A percentile compares a stretch with the other conserved stretches of the same genome.
phyloP scores from a whole-genome alignment of 2,329 filamentous ascomycete species.

The Fusarium kyushuense region DNA sequence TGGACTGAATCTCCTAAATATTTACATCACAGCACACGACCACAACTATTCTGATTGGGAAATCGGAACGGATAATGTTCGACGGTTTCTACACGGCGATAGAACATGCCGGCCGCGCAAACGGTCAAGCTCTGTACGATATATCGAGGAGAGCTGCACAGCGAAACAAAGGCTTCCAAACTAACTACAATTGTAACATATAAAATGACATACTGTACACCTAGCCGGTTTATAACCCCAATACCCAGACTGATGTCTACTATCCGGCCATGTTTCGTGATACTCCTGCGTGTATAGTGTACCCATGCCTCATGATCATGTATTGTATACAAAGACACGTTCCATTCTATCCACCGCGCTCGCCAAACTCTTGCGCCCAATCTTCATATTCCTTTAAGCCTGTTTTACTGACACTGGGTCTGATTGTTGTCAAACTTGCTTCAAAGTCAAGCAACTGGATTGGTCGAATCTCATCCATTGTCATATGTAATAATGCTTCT shows the following conservation, averaged over 20 bases:
- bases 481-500: constrained; percentile 89
- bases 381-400: constrained; percentile 92
- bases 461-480: constrained; percentile 92
- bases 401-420: constrained; percentile 87
- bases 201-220: constrained; percentile 39
- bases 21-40: constrained; percentile 13
- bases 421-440: constrained; percentile 84
- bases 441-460: constrained; percentile 87
- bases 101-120: constrained; percentile 5
- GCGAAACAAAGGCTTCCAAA: constrained; percentile 20
- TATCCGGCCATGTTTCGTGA: constrained; percentile 8
- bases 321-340: constrained; percentile 23
- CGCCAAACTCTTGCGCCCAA: constrained; percentile 94
- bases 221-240: constrained; percentile 22
- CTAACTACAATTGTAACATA: constrained; percentile 44
- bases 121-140: constrained; percentile 39
- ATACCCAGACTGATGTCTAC: constrained; percentile 6
- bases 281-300: constrained; percentile 11
- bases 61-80: constrained; percentile 8
- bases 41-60: not conserved
- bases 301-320: constrained; percentile 26
- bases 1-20: constrained; percentile 23
- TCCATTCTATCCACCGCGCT: constrained; percentile 77
- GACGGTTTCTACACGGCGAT: not conserved
- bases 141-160: constrained; percentile 7